phyloP scores from a whole-genome alignment of 352 stramenopile genomes.

The Pythium myriotylum region DNA sequence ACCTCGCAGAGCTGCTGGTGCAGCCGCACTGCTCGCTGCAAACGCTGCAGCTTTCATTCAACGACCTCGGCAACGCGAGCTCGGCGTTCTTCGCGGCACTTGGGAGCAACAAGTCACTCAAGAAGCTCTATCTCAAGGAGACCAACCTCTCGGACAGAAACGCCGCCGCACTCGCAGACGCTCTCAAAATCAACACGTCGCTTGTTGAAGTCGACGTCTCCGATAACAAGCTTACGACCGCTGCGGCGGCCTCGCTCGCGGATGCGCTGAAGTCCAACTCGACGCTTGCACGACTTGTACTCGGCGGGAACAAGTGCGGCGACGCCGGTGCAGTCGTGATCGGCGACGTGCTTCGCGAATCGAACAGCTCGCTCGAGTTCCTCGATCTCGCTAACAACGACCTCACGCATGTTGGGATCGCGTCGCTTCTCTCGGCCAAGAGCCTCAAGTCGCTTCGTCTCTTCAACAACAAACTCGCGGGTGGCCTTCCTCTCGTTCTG shows the following conservation, averaged over 20 bases:
- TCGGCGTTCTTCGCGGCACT: constrained; percentile 63
- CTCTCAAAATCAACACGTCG: constrained; percentile 50
- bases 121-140: constrained; percentile 66
- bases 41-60: constrained; percentile 75
- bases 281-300: constrained; percentile 43
- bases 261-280: constrained; percentile 51
- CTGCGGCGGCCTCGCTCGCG: constrained; percentile 40
- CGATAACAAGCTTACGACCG: constrained; percentile 58
- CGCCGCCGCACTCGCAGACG: constrained; percentile 38
- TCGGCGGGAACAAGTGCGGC: constrained; percentile 63
- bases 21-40: constrained; percentile 50
- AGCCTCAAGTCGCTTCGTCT: constrained; percentile 62
- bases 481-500: constrained; percentile 51
- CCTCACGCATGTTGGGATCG: constrained; percentile 53
- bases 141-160: constrained; percentile 59
- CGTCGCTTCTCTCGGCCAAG: constrained; percentile 42
- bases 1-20: constrained; percentile 46
- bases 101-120: constrained; percentile 59
- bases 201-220: constrained; percentile 68
- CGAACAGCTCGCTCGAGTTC: constrained; percentile 48
- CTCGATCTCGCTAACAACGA: constrained; percentile 76
- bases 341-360: constrained; percentile 32
- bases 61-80: constrained; percentile 39
- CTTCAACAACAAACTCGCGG: constrained; percentile 78
- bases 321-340: constrained; percentile 52